These are phyloP conservation scores for Colletotrichum tanaceti DNA, from an alignment of 2,329 filamentous ascomycete species.

Conservation along the genomic window DNA sequence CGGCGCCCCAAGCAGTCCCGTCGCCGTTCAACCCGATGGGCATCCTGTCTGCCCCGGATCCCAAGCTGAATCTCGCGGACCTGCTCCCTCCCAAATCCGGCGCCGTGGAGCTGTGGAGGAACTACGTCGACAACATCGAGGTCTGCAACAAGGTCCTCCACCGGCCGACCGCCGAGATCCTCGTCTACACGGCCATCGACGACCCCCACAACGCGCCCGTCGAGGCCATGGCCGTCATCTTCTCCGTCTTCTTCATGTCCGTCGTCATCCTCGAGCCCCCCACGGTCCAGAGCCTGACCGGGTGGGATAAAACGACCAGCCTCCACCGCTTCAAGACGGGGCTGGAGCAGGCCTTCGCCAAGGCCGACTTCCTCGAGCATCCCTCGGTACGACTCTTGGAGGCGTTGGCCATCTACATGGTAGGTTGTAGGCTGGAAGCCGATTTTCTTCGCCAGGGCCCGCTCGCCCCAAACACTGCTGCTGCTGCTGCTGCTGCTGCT, in stretches of 20 bases:
- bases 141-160: conserved; percentile 47
- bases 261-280: conserved; percentile 53
- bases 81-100: conserved; percentile 44
- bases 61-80: conserved; percentile 36
- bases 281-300: conserved; percentile 49
- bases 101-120: conserved; percentile 49
- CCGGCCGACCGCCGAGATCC: conserved; percentile 48
- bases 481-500: background rate
- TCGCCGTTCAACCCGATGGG: conserved; percentile 50
- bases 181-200: conserved; percentile 48
- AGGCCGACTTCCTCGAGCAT: conserved; percentile 54
- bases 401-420: conserved; percentile 53
- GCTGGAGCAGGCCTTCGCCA: conserved; percentile 53
- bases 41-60: conserved; percentile 46
- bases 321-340: conserved; percentile 49
- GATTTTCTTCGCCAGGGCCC: too few relatives aligned
- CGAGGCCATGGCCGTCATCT: conserved; percentile 54
- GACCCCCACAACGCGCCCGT: conserved; percentile 45
- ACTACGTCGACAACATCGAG: conserved; percentile 48
- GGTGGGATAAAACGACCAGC: conserved; percentile 42
- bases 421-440: conserved; percentile 44
- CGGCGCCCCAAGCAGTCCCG: background rate
- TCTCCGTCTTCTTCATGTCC: conserved; percentile 62
- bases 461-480: too few relatives aligned
- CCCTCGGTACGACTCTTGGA: conserved; percentile 52